Base-by-base conservation (phyloP, 441 rosid species). In the Euphorbia corollata region DNA sequence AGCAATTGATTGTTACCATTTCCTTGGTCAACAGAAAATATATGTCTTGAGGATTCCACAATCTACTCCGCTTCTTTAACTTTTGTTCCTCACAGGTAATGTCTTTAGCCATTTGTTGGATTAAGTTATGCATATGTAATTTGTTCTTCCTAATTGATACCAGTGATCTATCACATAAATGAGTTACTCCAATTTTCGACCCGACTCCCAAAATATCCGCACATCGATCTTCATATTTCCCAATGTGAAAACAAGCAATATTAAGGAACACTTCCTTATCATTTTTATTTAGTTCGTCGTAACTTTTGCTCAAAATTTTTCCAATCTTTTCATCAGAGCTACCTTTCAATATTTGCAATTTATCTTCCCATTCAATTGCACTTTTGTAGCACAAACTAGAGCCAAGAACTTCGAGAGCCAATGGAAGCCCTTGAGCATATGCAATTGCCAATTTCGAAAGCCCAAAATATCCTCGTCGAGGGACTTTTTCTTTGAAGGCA, bases 71-170 rank as follows among this genome's bases (percentile, higher is more conserved):
- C 16, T 45, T 45, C 50, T 13, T 4, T 16, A 63, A 48, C 8
- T 23, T 11, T 2, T 50, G 16, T 32, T 63, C 67, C 43, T 63
- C 57, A 50, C 41, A 9, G 27, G n/a, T 20, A 27, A 63, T 63
- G 12, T 63, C 57, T 15, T 16, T 48, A 12, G 24, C 41, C 15
- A 63, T 16, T 48, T 47, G 57, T 41, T 63, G 16, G 0, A 63
- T 30, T 57, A 63, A 63, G 23, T 48, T 57, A 48, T 15, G 87
- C 77, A 85, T 76, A 72, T 61, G 36, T 32, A 32, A 32, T 32
- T 32, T 32, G 3, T 32, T 32, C 3, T 32, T 32, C 36, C 36
- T 32, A 32, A 32, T 32, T 6, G 36, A 32, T 32, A 32, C 3
- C 3, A 32, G 36, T 6, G 36, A 32, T 32, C 6, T 32, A 2